Percentiles rank a stretch among this genome's conserved stretches.
Evolutionary conservation across 225 moss, liverwort and hornwort genomes (phyloP).

Genomic region (Climacium dendroides): DNA sequence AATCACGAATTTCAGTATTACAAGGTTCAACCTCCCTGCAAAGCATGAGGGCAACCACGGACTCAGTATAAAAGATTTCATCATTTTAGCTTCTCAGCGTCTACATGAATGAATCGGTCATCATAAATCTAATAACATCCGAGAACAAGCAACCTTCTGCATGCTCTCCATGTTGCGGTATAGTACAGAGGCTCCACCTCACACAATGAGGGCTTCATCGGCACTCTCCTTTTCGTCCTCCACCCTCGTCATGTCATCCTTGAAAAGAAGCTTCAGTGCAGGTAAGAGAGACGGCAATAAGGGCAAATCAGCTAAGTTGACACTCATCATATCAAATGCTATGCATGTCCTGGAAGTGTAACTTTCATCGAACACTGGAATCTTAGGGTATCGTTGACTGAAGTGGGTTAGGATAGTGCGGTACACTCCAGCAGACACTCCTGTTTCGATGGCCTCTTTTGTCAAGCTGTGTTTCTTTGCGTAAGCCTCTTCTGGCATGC

Average conservation of each 20-base stretch:
- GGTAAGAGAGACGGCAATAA: slow-evolving; percentile 85
- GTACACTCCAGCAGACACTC: slow-evolving; percentile 72
- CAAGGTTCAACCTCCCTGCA: neutral
- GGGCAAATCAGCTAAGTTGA: slow-evolving; percentile 74
- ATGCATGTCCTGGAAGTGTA: slow-evolving; percentile 88
- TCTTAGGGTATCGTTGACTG: slow-evolving; percentile 96
- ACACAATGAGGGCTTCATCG: slow-evolving; percentile 3
- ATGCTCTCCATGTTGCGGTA: neutral
- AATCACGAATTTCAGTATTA: neutral
- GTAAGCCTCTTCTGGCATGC: slow-evolving; percentile 84
- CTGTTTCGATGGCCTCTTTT: slow-evolving; percentile 91
- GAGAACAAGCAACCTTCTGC: neutral
- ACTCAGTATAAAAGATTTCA: neutral
- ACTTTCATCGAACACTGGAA: slow-evolving; percentile 91
- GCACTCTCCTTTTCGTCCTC: slow-evolving; percentile 53
- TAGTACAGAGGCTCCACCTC: neutral
- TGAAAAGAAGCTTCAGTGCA: slow-evolving; percentile 82
- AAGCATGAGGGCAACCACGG: neutral
- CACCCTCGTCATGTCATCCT: slow-evolving; percentile 52
- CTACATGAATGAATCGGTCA: neutral
- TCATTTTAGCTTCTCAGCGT: neutral
- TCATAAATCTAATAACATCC: neutral
- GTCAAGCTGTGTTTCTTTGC: slow-evolving; percentile 90
- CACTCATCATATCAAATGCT: slow-evolving; percentile 99
- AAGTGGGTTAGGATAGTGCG: slow-evolving; percentile 95